A percentile compares a stretch with the other conserved stretches of the same genome.
Conservation (phyloP, 345 rosid genomes). For the Arabis hirsuta region DNA sequence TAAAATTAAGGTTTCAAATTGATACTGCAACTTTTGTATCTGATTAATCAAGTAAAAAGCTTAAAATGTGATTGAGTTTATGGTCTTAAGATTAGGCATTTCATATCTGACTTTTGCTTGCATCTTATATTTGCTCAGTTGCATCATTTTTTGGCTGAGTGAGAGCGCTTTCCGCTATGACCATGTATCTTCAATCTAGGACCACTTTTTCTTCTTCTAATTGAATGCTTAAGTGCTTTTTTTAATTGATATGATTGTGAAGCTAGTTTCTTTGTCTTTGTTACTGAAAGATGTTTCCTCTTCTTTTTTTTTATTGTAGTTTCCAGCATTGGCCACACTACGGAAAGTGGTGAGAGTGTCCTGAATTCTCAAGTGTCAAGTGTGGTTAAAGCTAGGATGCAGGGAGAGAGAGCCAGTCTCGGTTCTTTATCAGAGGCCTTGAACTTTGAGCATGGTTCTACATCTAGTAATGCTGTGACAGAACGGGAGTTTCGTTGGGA, state of each 20-base stretch:
- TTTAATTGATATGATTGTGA: not conserved
- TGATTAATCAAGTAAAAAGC: not conserved
- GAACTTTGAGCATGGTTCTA: slow-evolving; percentile 78
- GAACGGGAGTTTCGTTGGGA: slow-evolving; percentile 76
- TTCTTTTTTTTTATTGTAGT: slow-evolving; percentile 1
- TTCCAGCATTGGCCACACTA: slow-evolving; percentile 29
- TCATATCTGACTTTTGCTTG: not conserved
- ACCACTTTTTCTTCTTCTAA: not conserved
- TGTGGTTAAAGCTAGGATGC: slow-evolving; percentile 60
- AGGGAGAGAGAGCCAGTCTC: slow-evolving; percentile 76
- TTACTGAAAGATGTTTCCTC: not conserved
- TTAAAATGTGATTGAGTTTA: slow-evolving; percentile 9
- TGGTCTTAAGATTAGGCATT: slow-evolving; percentile 26
- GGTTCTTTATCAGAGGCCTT: slow-evolving; percentile 77
- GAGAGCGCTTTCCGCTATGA: not conserved
- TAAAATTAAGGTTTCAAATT: slow-evolving; percentile 3
- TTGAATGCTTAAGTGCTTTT: not conserved
- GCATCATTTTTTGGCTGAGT: slow-evolving; percentile 6
- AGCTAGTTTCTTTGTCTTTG: slow-evolving; percentile 12
- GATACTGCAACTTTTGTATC: slow-evolving; percentile 11
- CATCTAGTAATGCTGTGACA: slow-evolving; percentile 61
- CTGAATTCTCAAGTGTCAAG: slow-evolving; percentile 29
- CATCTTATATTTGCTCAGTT: not conserved
- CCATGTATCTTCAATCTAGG: not conserved
- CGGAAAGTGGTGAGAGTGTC: slow-evolving; percentile 35